These are phyloP conservation scores for Pneumocystis sp. DNA, from an alignment of 1,139 yeast species.

Conservation along the genomic window DNA sequence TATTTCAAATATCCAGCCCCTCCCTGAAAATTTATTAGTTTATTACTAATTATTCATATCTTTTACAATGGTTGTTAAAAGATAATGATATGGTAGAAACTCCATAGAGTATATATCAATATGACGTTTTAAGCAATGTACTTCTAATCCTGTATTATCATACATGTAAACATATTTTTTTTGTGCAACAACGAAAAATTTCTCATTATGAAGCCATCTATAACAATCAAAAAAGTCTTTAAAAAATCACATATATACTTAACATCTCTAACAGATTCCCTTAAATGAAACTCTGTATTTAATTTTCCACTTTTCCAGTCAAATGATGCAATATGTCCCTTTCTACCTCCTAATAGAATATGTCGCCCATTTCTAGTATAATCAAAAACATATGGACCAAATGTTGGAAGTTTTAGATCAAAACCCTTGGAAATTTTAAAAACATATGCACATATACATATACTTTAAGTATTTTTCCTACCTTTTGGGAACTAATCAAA, in stretches of 20 bases:
- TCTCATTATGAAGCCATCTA: conserved; percentile 69
- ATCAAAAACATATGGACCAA: conserved; percentile 76
- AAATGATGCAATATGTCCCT: conserved; percentile 91
- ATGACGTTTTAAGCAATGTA: conserved; percentile 83
- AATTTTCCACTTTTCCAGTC: conserved; percentile 87
- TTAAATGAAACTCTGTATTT: conserved; percentile 66
- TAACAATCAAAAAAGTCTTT: background rate
- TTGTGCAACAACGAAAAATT: conserved; percentile 92
- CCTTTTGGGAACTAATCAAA: conserved; percentile 38
- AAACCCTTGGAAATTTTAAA: conserved; percentile 33
- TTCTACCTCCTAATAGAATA: conserved; percentile 67
- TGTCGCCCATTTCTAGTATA: conserved; percentile 80
- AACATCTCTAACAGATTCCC: conserved; percentile 82
- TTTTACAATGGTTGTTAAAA: conserved; percentile 47
- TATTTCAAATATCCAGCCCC: conserved; percentile 68
- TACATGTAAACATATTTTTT: conserved; percentile 86
- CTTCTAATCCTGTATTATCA: conserved; percentile 78
- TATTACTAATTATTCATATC: conserved; percentile 26
- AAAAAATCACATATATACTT: conserved; percentile 23
- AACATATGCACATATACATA: background rate
- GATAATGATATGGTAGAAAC: conserved; percentile 82
- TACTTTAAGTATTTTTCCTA: background rate
- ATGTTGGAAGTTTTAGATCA: conserved; percentile 54
- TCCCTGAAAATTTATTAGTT: conserved; percentile 29
- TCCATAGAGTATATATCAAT: conserved; percentile 71